Evolutionary conservation across 257 asterid genomes (phyloP), one percentile per base, ranked within the genome.

Genomic region (Solanum gandarillasii): DNA sequence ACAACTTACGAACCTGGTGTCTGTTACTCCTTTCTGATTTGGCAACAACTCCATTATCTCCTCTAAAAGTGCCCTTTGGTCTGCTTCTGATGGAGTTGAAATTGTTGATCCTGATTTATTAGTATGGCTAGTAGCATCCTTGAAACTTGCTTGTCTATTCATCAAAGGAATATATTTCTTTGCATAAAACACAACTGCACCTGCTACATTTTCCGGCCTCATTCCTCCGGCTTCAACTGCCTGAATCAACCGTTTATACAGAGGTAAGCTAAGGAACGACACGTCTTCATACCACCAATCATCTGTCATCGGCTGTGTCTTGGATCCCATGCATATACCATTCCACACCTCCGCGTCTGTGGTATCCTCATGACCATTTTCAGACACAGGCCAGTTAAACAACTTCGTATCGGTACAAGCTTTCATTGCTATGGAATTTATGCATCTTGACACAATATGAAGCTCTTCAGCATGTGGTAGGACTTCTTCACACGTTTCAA

Each of bases 271-370:
- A 62, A 76, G 88, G 32, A 75, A 87, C 9, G 79, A 34, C 36
- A 87, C 86, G 9, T 76, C 88, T 76, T 87, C 79, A 36, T 55
- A 76, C 88, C 88, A 87, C 88, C 88, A 87, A 58, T 87, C 88
- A 58, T 87, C 88, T 35, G 62, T 83, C 38, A 75, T 27, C 20
- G 41, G 68, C 27, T 35, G 65, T 62, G 76, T 32, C 27, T 38
- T 87, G 0, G 29, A n/a, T 35, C 36, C 35, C 0, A 10, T 27
- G 23, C 48, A 35, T 46, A 87, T 87, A 4, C 88, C 88, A n/a
- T 87, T 87, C 88, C 88, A 75, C 32, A 73, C 62, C 10, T 34
- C 71, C 13, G 23, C 13, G 20, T 16, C 58, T 3, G 86, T 46
- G 27, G 68, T 29, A 81, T 36, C 70, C 85, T 46, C 85, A 0